Percentiles rank a stretch among this genome's conserved stretches.
These are phyloP conservation scores for Paramecium sonneborni DNA, from an alignment of 73 alveolate species.

Conservation along the genomic window DNA sequence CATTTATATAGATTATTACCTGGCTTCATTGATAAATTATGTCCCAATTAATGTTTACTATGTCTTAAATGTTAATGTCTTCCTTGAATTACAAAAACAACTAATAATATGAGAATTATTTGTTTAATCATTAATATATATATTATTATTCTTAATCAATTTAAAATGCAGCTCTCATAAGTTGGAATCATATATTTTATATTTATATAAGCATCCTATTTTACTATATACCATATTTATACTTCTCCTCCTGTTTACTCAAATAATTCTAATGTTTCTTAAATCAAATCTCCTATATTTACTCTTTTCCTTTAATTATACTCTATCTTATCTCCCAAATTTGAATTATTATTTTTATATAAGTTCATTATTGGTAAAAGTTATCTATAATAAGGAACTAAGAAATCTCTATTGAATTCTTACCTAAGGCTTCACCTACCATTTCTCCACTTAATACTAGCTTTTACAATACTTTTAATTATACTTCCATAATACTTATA, in stretches of 20 bases:
- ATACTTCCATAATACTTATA: slow-evolving; percentile 93
- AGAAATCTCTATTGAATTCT: not conserved
- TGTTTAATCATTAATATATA: slow-evolving; percentile 10
- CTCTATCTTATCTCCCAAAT: slow-evolving; percentile 96
- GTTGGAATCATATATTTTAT: slow-evolving; percentile 99
- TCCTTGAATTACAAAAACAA: not conserved
- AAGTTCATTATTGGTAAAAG: slow-evolving; percentile 97
- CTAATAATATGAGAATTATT: slow-evolving; percentile 36
- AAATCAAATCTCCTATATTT: slow-evolving; percentile 93
- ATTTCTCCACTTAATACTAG: slow-evolving; percentile 97
- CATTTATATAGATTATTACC: not conserved
- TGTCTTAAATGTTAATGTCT: slow-evolving; percentile 21
- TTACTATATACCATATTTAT: not conserved
- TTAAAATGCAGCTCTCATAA: slow-evolving; percentile 97
- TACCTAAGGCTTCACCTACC: slow-evolving; percentile 98
- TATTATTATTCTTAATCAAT: slow-evolving; percentile 60
- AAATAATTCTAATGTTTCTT: slow-evolving; percentile 94
- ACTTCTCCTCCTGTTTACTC: slow-evolving; percentile 98
- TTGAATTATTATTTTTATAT: slow-evolving; percentile 91
- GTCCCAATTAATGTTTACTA: not conserved
- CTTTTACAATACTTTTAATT: slow-evolving; percentile 96
- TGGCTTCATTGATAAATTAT: not conserved
- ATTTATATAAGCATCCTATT: slow-evolving; percentile 98
- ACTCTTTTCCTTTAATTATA: slow-evolving; percentile 95
- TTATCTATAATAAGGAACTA: slow-evolving; percentile 99